Evolutionary conservation across 1,284 basidiomycete species (phyloP), one percentile per base, ranked within the genome.

Genomic region (Exobasidium rhododendri): DNA sequence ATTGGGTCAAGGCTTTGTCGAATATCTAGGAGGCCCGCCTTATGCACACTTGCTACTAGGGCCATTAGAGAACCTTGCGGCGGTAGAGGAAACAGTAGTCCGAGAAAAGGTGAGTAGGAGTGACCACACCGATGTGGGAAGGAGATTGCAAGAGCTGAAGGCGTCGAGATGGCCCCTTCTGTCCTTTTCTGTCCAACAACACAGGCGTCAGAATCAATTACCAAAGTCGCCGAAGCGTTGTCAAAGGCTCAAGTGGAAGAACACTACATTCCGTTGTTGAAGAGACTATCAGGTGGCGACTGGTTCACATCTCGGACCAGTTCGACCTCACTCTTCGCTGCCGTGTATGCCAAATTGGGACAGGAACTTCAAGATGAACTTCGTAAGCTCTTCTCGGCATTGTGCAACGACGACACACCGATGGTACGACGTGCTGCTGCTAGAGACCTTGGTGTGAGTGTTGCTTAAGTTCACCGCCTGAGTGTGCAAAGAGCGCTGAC

Each of bases 251-350:
- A 94, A 81, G 85, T 96, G 74, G 93, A 97, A 82, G 88, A 92
- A 78, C 86, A 87, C 81, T 96, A 94, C 82, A 87, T 98, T 59
- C 96, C 96, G 58, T 85, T 98, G 55, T 81, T 98, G 65, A 89
- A 89, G 78, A 88, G 94, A 62, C 86, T 99, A 44, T 89, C 92
- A 0, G 86, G 86, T 64, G 96, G 94, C 63, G 96, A 98, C 82
- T 99, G 96, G 96, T 98, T 98, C 83, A 98, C 96, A n/a, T 94
- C 93, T 32, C 86, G 94, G 67, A 96, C 93, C 47, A 97, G 94
- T 46, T 91, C 96, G 49, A 93, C 93, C 63, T 91, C 94, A 2
- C 85, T 99, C 31, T 98, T 93, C 80, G 87, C 92, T 10, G 88
- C 93, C n/a, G 90, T 92, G 26, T 99, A 98, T 80, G 83, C 87